Percentiles rank a stretch among this genome's conserved stretches.
These are phyloP conservation scores for Erythrophleum fordii DNA, from an alignment of 306 rosid species.

Conservation along the genomic window DNA sequence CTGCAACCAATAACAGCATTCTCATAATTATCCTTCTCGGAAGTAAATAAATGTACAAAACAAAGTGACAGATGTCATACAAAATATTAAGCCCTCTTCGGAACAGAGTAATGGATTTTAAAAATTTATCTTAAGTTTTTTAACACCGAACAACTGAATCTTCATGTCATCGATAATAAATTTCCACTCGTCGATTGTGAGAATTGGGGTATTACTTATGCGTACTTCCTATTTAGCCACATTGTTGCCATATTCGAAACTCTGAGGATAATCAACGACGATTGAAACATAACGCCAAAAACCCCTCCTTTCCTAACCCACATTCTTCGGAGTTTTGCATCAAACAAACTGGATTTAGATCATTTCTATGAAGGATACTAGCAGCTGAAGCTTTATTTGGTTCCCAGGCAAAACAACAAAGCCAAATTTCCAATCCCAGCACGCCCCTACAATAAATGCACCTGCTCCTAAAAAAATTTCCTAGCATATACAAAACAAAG, in stretches of 20 bases:
- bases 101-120: neutral
- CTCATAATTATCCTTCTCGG: neutral
- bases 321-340: neutral
- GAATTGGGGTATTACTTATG: neutral
- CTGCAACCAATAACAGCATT: conserved; percentile 51
- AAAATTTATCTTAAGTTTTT: neutral
- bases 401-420: neutral
- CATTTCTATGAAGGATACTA: neutral
- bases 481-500: neutral
- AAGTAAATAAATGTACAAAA: neutral
- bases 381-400: neutral
- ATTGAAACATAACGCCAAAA: neutral
- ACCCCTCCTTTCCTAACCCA: neutral
- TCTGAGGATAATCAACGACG: neutral
- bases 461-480: neutral
- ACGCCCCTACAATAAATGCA: neutral
- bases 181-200: neutral
- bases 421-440: neutral
- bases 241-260: neutral
- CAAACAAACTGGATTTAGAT: neutral
- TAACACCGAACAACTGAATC: neutral
- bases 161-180: neutral
- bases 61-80: neutral
- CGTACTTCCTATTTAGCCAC: neutral
- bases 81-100: neutral